A percentile compares a stretch with the other conserved stretches of the same genome.
phyloP scores from a whole-genome alignment of 2,329 filamentous ascomycete species.

The Trichoderma lentiforme region DNA sequence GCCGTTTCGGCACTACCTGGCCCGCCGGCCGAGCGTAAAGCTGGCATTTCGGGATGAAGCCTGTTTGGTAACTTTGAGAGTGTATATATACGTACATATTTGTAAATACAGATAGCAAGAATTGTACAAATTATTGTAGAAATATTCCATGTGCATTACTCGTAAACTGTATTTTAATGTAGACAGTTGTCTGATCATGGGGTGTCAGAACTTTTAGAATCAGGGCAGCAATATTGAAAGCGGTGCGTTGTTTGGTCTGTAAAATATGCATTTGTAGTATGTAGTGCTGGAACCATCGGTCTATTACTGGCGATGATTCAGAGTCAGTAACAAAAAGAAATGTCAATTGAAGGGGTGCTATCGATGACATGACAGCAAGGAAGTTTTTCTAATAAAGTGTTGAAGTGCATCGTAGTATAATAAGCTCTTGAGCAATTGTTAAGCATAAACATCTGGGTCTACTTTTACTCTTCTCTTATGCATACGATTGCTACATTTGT shows the following conservation, averaged over 20 bases:
- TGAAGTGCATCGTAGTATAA: neutral
- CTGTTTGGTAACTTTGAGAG: neutral
- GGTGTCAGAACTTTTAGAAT: neutral
- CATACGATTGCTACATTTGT: neutral
- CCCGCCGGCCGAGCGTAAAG: neutral
- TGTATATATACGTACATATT: neutral
- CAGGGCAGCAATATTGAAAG: neutral
- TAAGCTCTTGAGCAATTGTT: neutral
- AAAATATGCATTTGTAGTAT: neutral
- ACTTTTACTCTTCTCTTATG: neutral
- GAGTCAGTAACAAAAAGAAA: neutral
- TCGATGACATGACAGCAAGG: neutral
- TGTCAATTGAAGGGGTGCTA: neutral
- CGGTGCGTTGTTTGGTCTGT: neutral
- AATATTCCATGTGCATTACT: neutral
- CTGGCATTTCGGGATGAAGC: neutral
- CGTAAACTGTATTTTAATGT: neutral
- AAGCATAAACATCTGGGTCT: neutral
- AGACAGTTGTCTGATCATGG: neutral
- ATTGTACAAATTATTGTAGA: neutral
- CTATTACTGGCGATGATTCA: neutral
- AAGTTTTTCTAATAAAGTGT: neutral
- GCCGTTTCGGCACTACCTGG: constrained; percentile 11
- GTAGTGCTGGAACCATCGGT: neutral
- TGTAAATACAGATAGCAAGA: neutral